A percentile compares a stretch with the other conserved stretches of the same genome.
Conservation (phyloP, 805 yeast genomes). For the Saitoella complicata region DNA sequence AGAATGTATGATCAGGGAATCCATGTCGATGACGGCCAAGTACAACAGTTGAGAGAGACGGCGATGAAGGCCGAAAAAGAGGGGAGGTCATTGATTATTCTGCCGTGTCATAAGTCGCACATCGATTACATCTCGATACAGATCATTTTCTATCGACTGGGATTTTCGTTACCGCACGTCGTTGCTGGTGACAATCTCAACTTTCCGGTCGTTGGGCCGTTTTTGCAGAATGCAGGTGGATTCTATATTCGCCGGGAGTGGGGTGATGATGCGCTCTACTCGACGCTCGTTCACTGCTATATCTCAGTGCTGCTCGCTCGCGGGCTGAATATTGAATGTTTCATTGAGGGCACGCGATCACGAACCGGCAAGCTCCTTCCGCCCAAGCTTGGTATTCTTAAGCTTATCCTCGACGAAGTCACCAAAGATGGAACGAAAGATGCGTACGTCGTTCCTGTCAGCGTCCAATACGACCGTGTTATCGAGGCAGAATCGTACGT, state of each 20-base stretch:
- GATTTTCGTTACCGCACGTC: constrained; percentile 37
- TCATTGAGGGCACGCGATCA: constrained; percentile 51
- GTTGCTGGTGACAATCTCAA: constrained; percentile 54
- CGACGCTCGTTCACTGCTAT: constrained; percentile 27
- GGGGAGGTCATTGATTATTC: constrained; percentile 26
- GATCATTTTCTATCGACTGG: constrained; percentile 35
- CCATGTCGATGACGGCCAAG: constrained; percentile 22
- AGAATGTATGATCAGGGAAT: constrained; percentile 28
- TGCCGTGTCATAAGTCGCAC: constrained; percentile 50
- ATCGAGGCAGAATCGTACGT: constrained; percentile 40
- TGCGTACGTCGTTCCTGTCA: constrained; percentile 35
- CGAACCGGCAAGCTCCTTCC: constrained; percentile 47
- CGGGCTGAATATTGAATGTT: constrained; percentile 40
- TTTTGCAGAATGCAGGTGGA: constrained; percentile 29
- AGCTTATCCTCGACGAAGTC: constrained; percentile 33
- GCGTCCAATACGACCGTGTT: constrained; percentile 44
- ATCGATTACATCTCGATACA: constrained; percentile 45
- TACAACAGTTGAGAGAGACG: constrained; percentile 19
- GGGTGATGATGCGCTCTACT: constrained; percentile 30
- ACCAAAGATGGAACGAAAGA: constrained; percentile 27
- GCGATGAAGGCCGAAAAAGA: constrained; percentile 22
- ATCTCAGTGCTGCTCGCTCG: constrained; percentile 33
- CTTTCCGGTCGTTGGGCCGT: constrained; percentile 36
- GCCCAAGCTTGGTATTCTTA: constrained; percentile 47
- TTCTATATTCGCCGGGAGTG: constrained; percentile 37